Base-by-base conservation (phyloP, 352 stramenopile genomes). In the Halophytophthora batemanensis region DNA sequence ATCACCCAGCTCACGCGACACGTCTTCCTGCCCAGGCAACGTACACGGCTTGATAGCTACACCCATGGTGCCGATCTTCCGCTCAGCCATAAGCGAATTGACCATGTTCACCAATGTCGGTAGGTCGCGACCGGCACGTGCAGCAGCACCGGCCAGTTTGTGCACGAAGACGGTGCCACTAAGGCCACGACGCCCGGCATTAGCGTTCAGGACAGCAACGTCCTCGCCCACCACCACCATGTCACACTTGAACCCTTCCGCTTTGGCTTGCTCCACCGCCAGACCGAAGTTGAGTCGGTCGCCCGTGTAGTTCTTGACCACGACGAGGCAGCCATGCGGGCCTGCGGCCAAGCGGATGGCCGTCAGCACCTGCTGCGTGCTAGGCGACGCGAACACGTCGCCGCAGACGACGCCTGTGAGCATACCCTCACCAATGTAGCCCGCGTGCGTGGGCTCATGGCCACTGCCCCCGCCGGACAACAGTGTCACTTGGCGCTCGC, bases 241-340 rank as follows among this genome's bases (percentile, higher is more conserved):
- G 61, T 93, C 77, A 40, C 87, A 92, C 29, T 86, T 62, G 51
- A 95, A 74, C 3, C 92, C 92, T 53, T 98, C 85, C 10, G 86
- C 70, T 69, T 97, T 97, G 42, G 96, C 96, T 40, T 93, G 86
- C 75, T 99, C 96, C 25, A 96, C 90, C 6, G 97, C 97, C 59
- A 99, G 87, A 0, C 96, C 96, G 69, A 99, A 99, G 75, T 99
- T 99, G 35, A 99, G 78, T 36, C 95, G 83, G 74, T 99, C 97
- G 21, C 97, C 96, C 2, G 96, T 99, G 82, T 99, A 99, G 78
- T 99, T 99, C 81, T 99, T 99, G 25, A 99, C 93, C 43, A 99
- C 87, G 2, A 99, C 58, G 6, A 99, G 69, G 53, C 93, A 98
- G 36, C 96, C 95, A 35, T 87, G 77, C 3, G 75, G 68, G 0